Base-by-base conservation (phyloP, 208 protist genomes). In the Trypanosoma theileri region DNA sequence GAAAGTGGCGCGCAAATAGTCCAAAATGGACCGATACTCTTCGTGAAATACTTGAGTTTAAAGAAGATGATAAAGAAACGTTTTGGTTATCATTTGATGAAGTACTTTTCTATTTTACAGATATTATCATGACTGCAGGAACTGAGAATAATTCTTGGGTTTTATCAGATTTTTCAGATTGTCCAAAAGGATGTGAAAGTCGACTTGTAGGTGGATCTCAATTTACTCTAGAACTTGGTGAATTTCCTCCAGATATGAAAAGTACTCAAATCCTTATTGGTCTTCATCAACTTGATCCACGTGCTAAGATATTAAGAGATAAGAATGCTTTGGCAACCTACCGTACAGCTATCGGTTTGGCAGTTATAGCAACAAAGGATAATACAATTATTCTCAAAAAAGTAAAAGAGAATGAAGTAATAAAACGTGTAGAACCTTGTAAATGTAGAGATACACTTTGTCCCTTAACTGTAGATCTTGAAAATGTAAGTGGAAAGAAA, bases 81-180 rank as follows among this genome's bases (percentile, higher is more conserved):
- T 77, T 91, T 58, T 96, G 91, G 89, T 70, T 96, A 65, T 73
- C 71, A 45, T 85, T 92, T 21, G 91, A 93, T 57, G 91, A 96
- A 66, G 72, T 90, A 44, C 59, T 93, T 17, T 91, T 93, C 72
- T 96, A 94, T 79, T 96, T 93, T 69, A 92, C 82, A 14, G 71
- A 89, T 50, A 28, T 95, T 42, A 66, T 94, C 44, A 79, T 85
- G 41, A 91, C 81, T 14, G 73, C 83, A 69, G 72, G 74, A 60
- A 65, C 41, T 31, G 11, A 3, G 40, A 63, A 66, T 56, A 53
- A 35, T 9, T 61, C 31, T 14, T 57, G 46, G 59, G 63, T 79
- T 13, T 77, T 57, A 22, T 51, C 70, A 35, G 41, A 55, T 41
- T 85, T 88, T 45, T 64, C 68, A 16, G 71, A 73, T 71, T 73